Evolutionary conservation across 2,329 filamentous ascomycete species (phyloP), one percentile per base, ranked within the genome.

Genomic region (Xylariaceae sp.): DNA sequence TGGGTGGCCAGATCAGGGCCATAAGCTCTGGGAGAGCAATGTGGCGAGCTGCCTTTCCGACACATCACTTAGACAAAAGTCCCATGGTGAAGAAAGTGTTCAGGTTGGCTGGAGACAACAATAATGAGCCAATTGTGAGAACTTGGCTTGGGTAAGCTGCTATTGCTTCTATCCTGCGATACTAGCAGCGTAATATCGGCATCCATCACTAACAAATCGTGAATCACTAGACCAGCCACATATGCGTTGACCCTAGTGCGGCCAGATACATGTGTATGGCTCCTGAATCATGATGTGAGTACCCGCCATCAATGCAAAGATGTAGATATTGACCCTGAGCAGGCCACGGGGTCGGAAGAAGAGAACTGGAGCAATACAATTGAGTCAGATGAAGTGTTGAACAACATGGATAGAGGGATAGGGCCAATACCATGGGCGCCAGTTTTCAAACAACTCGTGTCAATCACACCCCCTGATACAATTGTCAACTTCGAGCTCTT

Each of bases 121-220:
- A 69, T 14, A 68, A 74, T 14, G 65, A 69, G 45, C 67, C 68
- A 35, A 71, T 74, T 11, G 68, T 74, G 17, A 70, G 74, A 38
- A 76, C 73, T 10, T 70, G 66, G 71, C 65, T 77, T 41, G 74
- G 75, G 60, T 73, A 67, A 48, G 71, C 22, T 27, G 7, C 22
- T 27, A 27, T 71, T n/a, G n/a, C n/a, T n/a, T n/a, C n/a, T n/a
- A 15, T 19, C 32, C n/a, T 44, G 14, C 47, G 52, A 58, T 7
- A 65, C 65, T 49, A 67, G 69, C 51, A 61, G 61, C 32, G 33
- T 3, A 12, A 19, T 19, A 15, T n/a, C 27, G 27, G n/a, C 6
- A 11, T 22, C 22, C 17, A 6, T 6, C 7, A 45, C 51, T 51
- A 65, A 44, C 64, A 62, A 43, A 64, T 59, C 18, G 46, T n/a